Conservation (phyloP, 2,329 filamentous ascomycete species). For the Apiospora pterosperma region DNA sequence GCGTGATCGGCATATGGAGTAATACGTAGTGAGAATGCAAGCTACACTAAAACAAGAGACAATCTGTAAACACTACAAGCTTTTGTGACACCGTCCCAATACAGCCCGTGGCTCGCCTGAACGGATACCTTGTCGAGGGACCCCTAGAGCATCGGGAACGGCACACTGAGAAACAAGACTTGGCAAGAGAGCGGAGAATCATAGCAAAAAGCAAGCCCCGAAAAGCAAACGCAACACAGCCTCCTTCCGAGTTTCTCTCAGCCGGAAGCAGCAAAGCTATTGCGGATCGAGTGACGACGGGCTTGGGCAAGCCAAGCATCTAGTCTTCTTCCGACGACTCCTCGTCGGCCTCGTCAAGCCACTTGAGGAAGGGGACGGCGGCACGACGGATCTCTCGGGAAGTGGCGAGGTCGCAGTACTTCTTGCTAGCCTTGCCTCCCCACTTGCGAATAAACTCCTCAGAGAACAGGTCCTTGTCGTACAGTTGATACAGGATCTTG, state of each 20-base stretch:
- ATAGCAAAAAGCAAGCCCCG: background rate
- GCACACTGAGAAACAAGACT: background rate
- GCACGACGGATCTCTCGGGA: slow-evolving; percentile 96
- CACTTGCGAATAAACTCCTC: slow-evolving; percentile 89
- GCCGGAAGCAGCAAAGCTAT: background rate
- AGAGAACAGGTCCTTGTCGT: slow-evolving; percentile 82
- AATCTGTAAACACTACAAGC: background rate
- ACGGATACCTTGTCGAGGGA: background rate
- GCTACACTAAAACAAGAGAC: background rate
- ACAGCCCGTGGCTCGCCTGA: background rate
- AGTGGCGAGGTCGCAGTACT: slow-evolving; percentile 85
- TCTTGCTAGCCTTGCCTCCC: slow-evolving; percentile 96
- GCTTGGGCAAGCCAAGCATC: background rate
- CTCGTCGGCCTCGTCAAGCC: slow-evolving; percentile 85
- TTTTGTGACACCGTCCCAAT: slow-evolving; percentile 2
- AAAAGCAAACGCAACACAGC: background rate
- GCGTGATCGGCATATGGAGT: background rate
- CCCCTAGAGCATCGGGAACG: background rate
- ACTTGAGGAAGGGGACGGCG: slow-evolving; percentile 88
- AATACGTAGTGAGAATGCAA: background rate
- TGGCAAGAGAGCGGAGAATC: background rate
- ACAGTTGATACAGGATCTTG: slow-evolving; percentile 84
- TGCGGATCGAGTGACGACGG: background rate
- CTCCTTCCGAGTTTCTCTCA: background rate
- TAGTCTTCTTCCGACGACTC: slow-evolving; percentile 63